Evolutionary conservation across 148 eudicot genomes (phyloP), one percentile per base, ranked within the genome.

Genomic region (Persicaria maculosa): DNA sequence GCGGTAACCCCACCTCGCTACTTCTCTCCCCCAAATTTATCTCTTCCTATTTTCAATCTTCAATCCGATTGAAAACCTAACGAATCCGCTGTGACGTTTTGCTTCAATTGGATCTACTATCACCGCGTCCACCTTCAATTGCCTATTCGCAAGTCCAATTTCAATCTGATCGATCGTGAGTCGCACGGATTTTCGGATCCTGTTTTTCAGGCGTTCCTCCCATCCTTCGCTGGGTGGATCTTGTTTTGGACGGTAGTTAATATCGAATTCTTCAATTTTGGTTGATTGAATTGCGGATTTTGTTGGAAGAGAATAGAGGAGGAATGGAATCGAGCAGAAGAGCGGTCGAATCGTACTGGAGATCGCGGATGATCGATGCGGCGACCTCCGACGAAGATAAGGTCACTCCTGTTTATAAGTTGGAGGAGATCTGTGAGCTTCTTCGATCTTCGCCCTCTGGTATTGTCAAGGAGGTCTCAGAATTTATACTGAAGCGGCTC

Each of bases 291-390:
- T 47, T 69, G 47, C 50, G 64, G 68, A 48, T 71, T 77, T 57
- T 62, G 46, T 52, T 74, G 54, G n/a, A 50, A 25, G 19, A 19
- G 43, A 44, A 69, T 17, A 16, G 71, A 50, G 40, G 40, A 54
- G 68, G 8, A 11, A 94, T 95, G 98, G 96, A 95, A 78, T 84
- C 88, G 68, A 92, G 97, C 88, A 88, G 97, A 84, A 90, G 98
- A 79, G 98, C 97, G 44, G 98, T 92, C 65, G 98, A 92, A 71
- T 87, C 98, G 59, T 95, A 95, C 72, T 92, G 98, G 98, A 85
- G 98, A 71, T 92, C 93, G 58, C 77, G 87, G 67, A 87, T 88
- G 96, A 86, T 95, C 43, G 98, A 95, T 81, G 93, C 62, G 0
- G 97, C 91, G n/a, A 95, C 98, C 19, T 85, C 88, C 50, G 98